Evolutionary conservation across 208 protist species (phyloP), one percentile per base, ranked within the genome.

Genomic region (Zelonia costaricensis): DNA sequence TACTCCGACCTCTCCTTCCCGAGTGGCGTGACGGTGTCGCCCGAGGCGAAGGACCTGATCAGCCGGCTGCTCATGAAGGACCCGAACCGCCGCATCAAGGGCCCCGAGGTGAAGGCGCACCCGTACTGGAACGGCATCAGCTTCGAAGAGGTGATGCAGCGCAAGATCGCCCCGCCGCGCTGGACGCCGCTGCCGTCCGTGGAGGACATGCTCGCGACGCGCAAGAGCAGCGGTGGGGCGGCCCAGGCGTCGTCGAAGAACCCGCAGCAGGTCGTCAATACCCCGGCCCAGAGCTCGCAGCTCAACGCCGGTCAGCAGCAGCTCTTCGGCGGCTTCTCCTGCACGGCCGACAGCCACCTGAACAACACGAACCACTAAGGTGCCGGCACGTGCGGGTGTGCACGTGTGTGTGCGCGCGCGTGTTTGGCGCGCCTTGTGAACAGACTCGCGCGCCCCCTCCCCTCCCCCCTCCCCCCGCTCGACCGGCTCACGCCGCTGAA

Each of bases 41-140:
- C 90, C 18, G 87, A 94, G 79, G 91, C 91, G 36, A 94, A 94
- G 75, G 91, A 96, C 68, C 73, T 98, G 38, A 91, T 98, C 64
- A 89, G 76, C 69, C 85, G 88, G 23, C 80, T 98, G 15, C 80
- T 98, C 12, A 78, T 92, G 43, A 97, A 97, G 69, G 86, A 96
- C 56, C 86, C 84, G 28, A 84, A 64, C 59, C 85, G 88, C 23
- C 89, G 89, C 51, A 92, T 93, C 56, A 91, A 94, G 59, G 87
- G 87, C n/a, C 71, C 74, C 7, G 88, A 95, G 62, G 80, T 97
- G 22, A 88, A 90, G 74, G 72, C 72, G 30, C 93, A 97, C 57
- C 82, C 84, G 22, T 97, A 95, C 78, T 97, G 91, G 84, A 92
- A 85, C 46, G 88, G 92, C 40, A 78, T 97, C 62, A 93, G 69